Conservation (phyloP, 352 stramenopile genomes). For the Pythium brassicae region DNA sequence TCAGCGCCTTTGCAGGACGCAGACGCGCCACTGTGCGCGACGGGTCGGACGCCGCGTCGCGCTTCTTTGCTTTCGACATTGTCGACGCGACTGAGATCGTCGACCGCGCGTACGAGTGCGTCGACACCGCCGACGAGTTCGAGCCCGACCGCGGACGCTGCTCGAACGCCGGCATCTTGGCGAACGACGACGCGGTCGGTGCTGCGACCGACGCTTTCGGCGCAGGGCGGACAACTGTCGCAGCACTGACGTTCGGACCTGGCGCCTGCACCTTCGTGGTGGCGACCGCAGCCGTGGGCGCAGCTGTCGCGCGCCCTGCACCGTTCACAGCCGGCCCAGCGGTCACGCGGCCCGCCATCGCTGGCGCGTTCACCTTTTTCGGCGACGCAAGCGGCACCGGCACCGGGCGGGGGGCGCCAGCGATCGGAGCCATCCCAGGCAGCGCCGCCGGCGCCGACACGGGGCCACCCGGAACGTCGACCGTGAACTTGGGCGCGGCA, state of each 20-base stretch:
- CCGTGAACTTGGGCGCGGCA: slow-evolving; percentile 5
- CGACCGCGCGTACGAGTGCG: slow-evolving; percentile 74
- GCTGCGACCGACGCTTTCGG: slow-evolving; percentile 11
- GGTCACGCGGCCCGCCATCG: slow-evolving; percentile 1
- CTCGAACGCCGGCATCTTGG: slow-evolving; percentile 15
- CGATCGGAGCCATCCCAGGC: slow-evolving; percentile 22
- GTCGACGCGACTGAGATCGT: slow-evolving; percentile 79
- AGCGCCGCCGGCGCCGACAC: slow-evolving; percentile 47
- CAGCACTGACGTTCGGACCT: neutral
- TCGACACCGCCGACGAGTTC: slow-evolving; percentile 69
- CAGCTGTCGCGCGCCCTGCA: neutral
- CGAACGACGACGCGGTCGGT: slow-evolving; percentile 8
- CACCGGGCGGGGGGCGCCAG: neutral
- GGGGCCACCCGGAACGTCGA: slow-evolving; percentile 20
- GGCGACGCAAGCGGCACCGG: slow-evolving; percentile 8
- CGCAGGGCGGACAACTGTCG: slow-evolving; percentile 4
- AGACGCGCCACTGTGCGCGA: slow-evolving; percentile 75
- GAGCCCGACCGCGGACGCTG: slow-evolving; percentile 60
- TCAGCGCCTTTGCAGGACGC: slow-evolving; percentile 87
- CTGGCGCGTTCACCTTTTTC: slow-evolving; percentile 3
- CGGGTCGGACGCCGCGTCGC: slow-evolving; percentile 32
- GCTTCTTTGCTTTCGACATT: slow-evolving; percentile 62
- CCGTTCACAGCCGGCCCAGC: slow-evolving; percentile 9
- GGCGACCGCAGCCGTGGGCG: slow-evolving; percentile 6
- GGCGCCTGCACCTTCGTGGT: neutral